These are phyloP conservation scores for Ciborinia camelliae DNA, from an alignment of 2,329 filamentous ascomycete species.

Conservation along the genomic window DNA sequence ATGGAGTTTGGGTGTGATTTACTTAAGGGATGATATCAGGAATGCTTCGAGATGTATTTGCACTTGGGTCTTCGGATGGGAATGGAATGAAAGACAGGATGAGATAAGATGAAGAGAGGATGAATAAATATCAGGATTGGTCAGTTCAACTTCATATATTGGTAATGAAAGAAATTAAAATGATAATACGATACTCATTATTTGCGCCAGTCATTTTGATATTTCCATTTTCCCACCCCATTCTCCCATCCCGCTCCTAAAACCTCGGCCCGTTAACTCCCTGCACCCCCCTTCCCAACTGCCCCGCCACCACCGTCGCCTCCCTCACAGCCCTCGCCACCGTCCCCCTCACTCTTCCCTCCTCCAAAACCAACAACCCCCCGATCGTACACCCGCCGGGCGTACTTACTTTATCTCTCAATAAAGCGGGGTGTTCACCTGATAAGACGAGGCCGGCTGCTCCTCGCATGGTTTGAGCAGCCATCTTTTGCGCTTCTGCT, in stretches of 20 bases:
- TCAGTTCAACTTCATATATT: not conserved
- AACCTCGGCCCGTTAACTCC: slow-evolving; percentile 48
- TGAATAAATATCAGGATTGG: not conserved
- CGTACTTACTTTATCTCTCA: slow-evolving; percentile 73
- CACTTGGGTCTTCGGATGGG: not conserved
- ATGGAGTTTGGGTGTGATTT: slow-evolving; percentile 1
- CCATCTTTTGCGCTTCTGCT: slow-evolving; percentile 71
- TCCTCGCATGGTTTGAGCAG: slow-evolving; percentile 74
- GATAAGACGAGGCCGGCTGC: slow-evolving; percentile 64
- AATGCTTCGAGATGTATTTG: not conserved
- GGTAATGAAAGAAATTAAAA: not conserved
- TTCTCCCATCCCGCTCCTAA: slow-evolving; percentile 3
- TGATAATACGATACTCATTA: not conserved
- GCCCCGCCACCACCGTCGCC: slow-evolving; percentile 65
- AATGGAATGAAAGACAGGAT: not conserved
- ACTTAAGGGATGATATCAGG: slow-evolving; percentile 9
- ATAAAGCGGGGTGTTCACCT: slow-evolving; percentile 71
- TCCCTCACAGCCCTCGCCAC: slow-evolving; percentile 67
- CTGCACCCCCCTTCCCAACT: slow-evolving; percentile 53
- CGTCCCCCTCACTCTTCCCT: slow-evolving; percentile 64
- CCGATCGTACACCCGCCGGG: slow-evolving; percentile 76
- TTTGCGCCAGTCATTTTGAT: not conserved
- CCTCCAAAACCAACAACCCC: slow-evolving; percentile 69
- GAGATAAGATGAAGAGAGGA: not conserved
- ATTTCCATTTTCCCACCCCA: not conserved